These are phyloP conservation scores for Kalanchoe fedtschenkoi DNA, from an alignment of 164 flowering plant genomes.

Conservation along the genomic window DNA sequence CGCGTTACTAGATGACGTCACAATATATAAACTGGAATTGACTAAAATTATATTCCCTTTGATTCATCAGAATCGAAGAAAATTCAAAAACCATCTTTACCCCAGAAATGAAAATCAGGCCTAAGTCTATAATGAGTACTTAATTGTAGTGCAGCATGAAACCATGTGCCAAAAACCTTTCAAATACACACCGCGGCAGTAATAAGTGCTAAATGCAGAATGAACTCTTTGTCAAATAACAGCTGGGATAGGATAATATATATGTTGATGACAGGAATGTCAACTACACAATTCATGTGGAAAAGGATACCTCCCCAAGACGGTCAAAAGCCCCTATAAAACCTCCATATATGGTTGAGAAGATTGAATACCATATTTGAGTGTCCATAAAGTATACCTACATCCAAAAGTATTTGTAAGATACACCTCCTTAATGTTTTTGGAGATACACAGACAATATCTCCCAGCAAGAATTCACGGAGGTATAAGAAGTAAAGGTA, in stretches of 20 bases:
- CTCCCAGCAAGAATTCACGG: not conserved
- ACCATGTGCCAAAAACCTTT: not conserved
- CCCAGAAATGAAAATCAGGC: too few species aligned
- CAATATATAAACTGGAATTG: too few species aligned
- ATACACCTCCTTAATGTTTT: not conserved
- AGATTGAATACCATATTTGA: conserved; percentile 93
- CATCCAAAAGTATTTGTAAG: conserved; percentile 9
- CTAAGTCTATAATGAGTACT: not conserved
- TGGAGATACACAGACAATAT: not conserved
- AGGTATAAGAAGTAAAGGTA: not conserved
- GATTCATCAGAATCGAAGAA: too few species aligned
- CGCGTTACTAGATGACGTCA: too few species aligned
- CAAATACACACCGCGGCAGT: not conserved
- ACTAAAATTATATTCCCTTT: too few species aligned
- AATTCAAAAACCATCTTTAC: too few species aligned
- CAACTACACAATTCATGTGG: not conserved
- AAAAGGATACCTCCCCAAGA: conserved; percentile 72
- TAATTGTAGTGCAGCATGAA: not conserved
- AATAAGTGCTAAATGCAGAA: not conserved
- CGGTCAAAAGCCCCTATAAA: conserved; percentile 83
- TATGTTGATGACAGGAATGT: not conserved
- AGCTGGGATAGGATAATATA: not conserved
- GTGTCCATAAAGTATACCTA: conserved; percentile 98
- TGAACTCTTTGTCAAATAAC: not conserved
- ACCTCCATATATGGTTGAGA: conserved; percentile 85